Conservation (phyloP, 192 early-diverging fungal species). For the Coemansia sp. region DNA sequence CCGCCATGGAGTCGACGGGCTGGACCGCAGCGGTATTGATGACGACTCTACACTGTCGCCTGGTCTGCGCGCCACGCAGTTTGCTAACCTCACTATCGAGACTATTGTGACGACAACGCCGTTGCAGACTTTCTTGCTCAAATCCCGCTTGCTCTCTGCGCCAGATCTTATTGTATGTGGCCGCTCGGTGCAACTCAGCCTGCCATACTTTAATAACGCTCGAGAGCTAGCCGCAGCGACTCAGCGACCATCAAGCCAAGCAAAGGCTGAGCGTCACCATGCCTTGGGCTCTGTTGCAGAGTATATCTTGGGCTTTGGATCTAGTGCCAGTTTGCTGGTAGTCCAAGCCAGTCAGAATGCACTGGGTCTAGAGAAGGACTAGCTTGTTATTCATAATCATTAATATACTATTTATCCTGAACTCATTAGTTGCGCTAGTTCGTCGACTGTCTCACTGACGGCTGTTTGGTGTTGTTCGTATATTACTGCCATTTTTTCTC, state of each 20-base stretch:
- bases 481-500: slow-evolving; percentile 29
- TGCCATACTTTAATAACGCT: slow-evolving; percentile 35
- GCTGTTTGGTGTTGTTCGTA: slow-evolving; percentile 42
- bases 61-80: slow-evolving; percentile 32
- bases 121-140: slow-evolving; percentile 44
- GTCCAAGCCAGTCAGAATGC: slow-evolving; percentile 39
- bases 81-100: slow-evolving; percentile 42
- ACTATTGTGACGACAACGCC: slow-evolving; percentile 45
- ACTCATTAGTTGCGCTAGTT: slow-evolving; percentile 52
- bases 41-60: slow-evolving; percentile 10
- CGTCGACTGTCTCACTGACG: slow-evolving; percentile 35
- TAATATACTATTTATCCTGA: not conserved
- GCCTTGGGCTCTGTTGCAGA: slow-evolving; percentile 51
- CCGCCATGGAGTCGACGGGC: slow-evolving; percentile 4
- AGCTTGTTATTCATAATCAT: slow-evolving; percentile 1
- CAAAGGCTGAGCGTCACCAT: slow-evolving; percentile 27
- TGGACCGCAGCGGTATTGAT: not conserved
- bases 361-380: slow-evolving; percentile 10
- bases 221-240: slow-evolving; percentile 22
- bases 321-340: slow-evolving; percentile 56
- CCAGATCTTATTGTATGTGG: slow-evolving; percentile 48
- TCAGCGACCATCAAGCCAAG: slow-evolving; percentile 24
- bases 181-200: slow-evolving; percentile 27
- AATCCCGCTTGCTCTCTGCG: slow-evolving; percentile 23
- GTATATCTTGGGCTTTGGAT: slow-evolving; percentile 50